phyloP scores from a whole-genome alignment of 176 grass and related monocot genomes.

The Carex littledalei region DNA sequence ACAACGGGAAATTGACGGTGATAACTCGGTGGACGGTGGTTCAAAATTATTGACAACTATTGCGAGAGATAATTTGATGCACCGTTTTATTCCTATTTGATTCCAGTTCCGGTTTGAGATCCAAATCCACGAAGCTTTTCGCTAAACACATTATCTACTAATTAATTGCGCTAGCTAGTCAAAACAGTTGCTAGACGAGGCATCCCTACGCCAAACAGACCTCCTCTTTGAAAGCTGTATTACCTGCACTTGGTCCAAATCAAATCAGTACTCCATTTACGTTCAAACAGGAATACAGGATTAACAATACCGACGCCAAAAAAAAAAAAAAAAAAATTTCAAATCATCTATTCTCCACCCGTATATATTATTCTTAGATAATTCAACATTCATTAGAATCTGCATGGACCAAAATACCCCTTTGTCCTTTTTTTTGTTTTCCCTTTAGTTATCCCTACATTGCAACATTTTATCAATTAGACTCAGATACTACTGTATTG shows the following conservation, averaged over 20 bases:
- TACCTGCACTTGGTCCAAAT: not conserved
- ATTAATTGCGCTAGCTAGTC: not conserved
- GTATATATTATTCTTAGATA: no score
- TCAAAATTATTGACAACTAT: not conserved
- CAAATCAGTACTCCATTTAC: not conserved
- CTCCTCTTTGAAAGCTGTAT: not conserved
- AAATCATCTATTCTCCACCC: no score
- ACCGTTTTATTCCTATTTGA: slow-evolving; percentile 2
- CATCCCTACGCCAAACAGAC: not conserved
- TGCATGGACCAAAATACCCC: no score
- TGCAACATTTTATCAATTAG: no score
- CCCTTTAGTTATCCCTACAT: no score
- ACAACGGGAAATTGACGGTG: not conserved
- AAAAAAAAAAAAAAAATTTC: not conserved
- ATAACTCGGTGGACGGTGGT: not conserved
- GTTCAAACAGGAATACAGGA: no score
- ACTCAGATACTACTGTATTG: no score
- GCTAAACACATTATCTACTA: not conserved
- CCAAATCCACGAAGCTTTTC: not conserved
- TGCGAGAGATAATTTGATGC: not conserved
- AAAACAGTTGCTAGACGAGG: not conserved
- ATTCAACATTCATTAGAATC: no score
- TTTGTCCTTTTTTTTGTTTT: no score
- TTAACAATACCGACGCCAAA: not conserved
- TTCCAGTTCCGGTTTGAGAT: not conserved